Conservation (phyloP, 441 rosid genomes). For the Biscutella auriculata region DNA sequence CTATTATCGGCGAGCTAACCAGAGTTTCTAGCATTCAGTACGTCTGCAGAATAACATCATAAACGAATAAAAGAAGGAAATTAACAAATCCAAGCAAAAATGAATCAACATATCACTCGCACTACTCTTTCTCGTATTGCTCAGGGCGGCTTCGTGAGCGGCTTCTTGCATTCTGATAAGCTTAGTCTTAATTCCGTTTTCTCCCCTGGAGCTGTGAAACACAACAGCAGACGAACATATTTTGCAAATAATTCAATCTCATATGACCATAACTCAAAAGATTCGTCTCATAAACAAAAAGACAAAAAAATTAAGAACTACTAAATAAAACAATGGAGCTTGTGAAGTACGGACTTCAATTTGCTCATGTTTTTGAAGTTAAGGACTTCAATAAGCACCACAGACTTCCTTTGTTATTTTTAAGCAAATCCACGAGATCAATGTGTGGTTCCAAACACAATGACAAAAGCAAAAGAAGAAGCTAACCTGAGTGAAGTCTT, state of each 20-base stretch:
- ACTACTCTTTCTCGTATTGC: constrained; percentile 93
- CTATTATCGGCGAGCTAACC: constrained; percentile 93
- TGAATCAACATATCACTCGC: constrained; percentile 51
- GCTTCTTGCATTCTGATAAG: constrained; percentile 88
- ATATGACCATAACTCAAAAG: background rate
- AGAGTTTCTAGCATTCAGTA: constrained; percentile 97
- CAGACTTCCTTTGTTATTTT: too few relatives aligned
- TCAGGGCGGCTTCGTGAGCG: constrained; percentile 88
- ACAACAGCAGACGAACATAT: too few relatives aligned
- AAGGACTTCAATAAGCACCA: too few relatives aligned
- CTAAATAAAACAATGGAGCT: background rate
- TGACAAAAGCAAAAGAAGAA: background rate
- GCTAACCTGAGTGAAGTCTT: constrained; percentile 27
- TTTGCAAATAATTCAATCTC: too few relatives aligned
- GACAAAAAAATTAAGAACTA: background rate
- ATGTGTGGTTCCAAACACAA: background rate
- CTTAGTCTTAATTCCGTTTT: constrained; percentile 78
- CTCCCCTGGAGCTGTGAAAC: constrained; percentile 81
- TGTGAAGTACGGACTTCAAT: constrained; percentile 4
- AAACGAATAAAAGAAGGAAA: too few relatives aligned
- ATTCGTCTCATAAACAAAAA: background rate
- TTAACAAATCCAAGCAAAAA: too few relatives aligned
- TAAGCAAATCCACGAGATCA: background rate
- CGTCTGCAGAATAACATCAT: too few relatives aligned
- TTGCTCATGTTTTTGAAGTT: constrained; percentile 6